These are phyloP conservation scores for Pneumocystis wakefieldiae DNA, from an alignment of 1,139 yeast genomes.

Conservation along the genomic window DNA sequence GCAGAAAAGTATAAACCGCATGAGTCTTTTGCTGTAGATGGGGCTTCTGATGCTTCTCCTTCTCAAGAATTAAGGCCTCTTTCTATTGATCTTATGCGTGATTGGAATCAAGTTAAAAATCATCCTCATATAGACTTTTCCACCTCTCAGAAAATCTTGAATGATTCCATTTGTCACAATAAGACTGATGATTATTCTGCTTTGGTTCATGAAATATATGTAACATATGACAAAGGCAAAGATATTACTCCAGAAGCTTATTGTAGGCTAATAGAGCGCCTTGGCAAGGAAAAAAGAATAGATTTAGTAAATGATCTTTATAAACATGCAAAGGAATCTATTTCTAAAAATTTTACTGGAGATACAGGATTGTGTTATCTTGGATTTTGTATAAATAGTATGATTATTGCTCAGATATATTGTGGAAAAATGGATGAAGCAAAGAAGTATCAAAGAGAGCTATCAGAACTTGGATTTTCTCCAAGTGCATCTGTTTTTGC, in stretches of 20 bases:
- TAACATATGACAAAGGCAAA: not conserved
- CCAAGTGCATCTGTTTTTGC: conserved; percentile 29
- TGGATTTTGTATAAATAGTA: conserved; percentile 10
- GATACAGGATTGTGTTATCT: conserved; percentile 3
- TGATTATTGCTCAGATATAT: conserved; percentile 12
- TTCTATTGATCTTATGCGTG: conserved; percentile 2
- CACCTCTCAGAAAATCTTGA: not conserved
- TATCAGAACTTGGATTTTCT: conserved; percentile 22
- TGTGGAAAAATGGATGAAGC: conserved; percentile 11
- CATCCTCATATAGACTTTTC: conserved; percentile 1
- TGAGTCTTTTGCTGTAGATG: not conserved
- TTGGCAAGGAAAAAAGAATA: not conserved
- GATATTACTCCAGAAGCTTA: conserved; percentile 1
- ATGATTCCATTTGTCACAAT: not conserved
- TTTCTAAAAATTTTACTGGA: not conserved
- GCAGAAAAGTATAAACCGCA: not conserved
- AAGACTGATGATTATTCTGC: not conserved
- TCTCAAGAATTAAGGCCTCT: not conserved
- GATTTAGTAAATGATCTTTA: not conserved
- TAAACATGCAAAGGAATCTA: not conserved
- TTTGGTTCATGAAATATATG: conserved; percentile 3
- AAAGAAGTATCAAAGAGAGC: conserved; percentile 14
- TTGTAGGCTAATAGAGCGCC: not conserved
- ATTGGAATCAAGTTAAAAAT: not conserved
- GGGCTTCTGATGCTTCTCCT: not conserved